phyloP scores from a whole-genome alignment of 352 stramenopile species.

The Globisporangium polare region DNA sequence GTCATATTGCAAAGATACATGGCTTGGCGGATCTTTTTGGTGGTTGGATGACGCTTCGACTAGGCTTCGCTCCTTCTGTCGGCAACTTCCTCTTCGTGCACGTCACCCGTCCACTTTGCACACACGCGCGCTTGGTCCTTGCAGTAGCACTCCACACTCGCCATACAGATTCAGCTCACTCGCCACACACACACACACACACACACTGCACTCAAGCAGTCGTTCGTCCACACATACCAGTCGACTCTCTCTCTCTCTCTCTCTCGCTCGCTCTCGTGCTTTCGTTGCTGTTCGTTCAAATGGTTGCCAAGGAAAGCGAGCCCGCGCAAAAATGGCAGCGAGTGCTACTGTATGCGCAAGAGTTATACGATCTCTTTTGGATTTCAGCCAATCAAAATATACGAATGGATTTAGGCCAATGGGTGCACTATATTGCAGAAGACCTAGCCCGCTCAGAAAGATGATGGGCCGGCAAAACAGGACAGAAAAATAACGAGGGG shows the following conservation, averaged over 20 bases:
- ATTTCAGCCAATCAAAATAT: conserved; percentile 6
- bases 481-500: neutral
- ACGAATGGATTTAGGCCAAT: neutral
- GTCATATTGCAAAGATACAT: neutral
- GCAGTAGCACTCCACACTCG: no score
- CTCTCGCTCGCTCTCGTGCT: neutral
- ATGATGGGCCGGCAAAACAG: neutral
- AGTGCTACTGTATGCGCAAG: neutral
- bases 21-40: neutral
- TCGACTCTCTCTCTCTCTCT: neutral
- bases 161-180: neutral
- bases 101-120: neutral
- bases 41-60: neutral
- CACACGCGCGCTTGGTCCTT: neutral
- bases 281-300: conserved; percentile 6
- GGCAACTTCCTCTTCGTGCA: neutral
- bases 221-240: neutral
- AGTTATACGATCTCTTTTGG: neutral
- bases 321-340: neutral
- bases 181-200: neutral
- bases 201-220: no score
- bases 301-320: neutral
- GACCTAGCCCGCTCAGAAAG: neutral
- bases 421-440: neutral
- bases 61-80: neutral